Evolutionary conservation across 139 green algal genomes (phyloP).

Genomic region (Gonium pectorale): DNA sequence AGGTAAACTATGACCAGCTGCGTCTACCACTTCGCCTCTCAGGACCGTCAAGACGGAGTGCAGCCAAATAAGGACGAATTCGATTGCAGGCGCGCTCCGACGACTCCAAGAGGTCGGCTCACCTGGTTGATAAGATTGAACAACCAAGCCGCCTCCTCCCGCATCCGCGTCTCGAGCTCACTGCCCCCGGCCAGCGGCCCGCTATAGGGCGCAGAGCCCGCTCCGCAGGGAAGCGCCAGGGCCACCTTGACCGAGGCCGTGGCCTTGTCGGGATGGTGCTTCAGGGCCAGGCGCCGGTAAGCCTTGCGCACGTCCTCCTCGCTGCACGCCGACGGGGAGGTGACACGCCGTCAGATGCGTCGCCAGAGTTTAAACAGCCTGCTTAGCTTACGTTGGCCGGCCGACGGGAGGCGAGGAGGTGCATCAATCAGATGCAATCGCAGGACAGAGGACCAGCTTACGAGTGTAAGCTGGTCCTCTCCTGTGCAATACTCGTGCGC

Average conservation of each 20-base stretch:
- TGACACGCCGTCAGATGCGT: no score
- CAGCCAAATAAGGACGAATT: background rate
- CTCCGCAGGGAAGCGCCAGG: slow-evolving; percentile 21
- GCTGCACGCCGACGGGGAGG: slow-evolving; percentile 3
- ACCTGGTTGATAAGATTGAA: slow-evolving; percentile 73
- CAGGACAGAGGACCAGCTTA: no score
- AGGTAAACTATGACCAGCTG: background rate
- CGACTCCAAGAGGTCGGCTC: background rate
- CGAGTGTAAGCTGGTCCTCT: no score
- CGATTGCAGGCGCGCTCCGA: no score
- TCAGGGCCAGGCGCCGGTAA: slow-evolving; percentile 71
- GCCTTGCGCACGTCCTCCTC: slow-evolving; percentile 61
- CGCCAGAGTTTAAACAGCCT: no score
- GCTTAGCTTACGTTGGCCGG: no score
- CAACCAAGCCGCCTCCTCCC: slow-evolving; percentile 63
- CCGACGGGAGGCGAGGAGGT: no score
- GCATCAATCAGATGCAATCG: no score
- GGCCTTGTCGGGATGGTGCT: slow-evolving; percentile 80
- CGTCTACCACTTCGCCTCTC: background rate
- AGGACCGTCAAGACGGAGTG: background rate
- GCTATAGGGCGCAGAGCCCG: background rate
- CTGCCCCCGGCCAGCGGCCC: background rate
- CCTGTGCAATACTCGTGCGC: background rate
- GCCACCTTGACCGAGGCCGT: slow-evolving; percentile 47
- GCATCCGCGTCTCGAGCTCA: slow-evolving; percentile 48